Base-by-base conservation (phyloP, 768 basidiomycete genomes). In the Exidia glandulosa region DNA sequence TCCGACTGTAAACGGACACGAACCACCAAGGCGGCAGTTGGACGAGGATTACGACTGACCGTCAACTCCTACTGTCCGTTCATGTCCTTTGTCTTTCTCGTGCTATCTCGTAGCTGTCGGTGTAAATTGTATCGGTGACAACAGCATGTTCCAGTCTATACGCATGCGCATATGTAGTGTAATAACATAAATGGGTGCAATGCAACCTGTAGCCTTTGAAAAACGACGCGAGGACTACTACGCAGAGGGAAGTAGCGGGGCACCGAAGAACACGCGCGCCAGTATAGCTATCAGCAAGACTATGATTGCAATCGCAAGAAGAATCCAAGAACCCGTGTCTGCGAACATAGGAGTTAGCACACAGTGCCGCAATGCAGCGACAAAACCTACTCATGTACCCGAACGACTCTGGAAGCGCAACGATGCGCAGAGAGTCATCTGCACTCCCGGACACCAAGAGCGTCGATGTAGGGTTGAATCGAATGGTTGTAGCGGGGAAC, bases 391-490 rank as follows among this genome's bases (percentile, higher is more conserved):
- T 37, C 14, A 77, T 86, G 63, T 65, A 88, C 34, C 73, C 78
- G 30, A 80, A 68, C 13, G 73, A 73, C 47, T 76, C 75, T 9
- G 92, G 91, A 3, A 94, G 81, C n/a, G 75, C 77, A 32, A 94
- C 81, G 47, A 93, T 75, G 31, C 94, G 82, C 23, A 97, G 75
- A 2, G 87, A 83, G 70, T 90, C 93, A 73, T 98, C 95, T 7
- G 90, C 88, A 65, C 93, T 93, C 19, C 89, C 94, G 4, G 91
- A 91, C 23, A 94, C 81, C 3, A 99, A 78, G 13, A 94, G 64
- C n/a, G 78, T 82, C 13, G 87, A 85, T 5, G 83, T 77, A 1
- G 93, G 87, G 68, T 88, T 95, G 78, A 99, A 99, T 61, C 81
- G 82, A 59, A 99, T 73, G 3, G 88, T 84, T 1, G 96, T 98